Evolutionary conservation across 2,329 filamentous ascomycete genomes (phyloP), one percentile per base, ranked within the genome.

Genomic region (Stromatinia cepivora): DNA sequence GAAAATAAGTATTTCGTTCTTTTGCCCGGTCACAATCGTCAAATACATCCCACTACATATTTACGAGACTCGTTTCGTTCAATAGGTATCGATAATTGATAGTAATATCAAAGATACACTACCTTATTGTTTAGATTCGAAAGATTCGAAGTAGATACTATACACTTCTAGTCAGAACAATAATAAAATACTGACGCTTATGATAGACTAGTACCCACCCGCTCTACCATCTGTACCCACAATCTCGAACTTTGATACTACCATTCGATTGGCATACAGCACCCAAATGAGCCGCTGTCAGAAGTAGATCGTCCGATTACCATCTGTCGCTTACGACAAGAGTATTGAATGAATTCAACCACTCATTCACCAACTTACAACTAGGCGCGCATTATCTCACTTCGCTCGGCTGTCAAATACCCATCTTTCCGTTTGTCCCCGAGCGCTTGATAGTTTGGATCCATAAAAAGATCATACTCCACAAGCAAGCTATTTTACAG

Each of bases 391-490:
- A 36, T 63, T 8, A n/a, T 25, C 25, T 31, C 4, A 63, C 22
- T 7, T 50, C 59, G 31, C n/a, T 36, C 31, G 45, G 15, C 31
- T 5, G 20, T 25, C 45, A 48, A 31, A 48, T 56, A 56, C 56
- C 34, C 36, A 34, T 36, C 5, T n/a, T n/a, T 57, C 31, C 34
- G 22, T 15, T 3, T 8, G 22, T 57, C 22, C 46, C 59, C 31
- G 59, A 46, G 59, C 59, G 59, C 31, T 63, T 63, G 46, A 63
- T 39, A 36, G 4, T 13, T n/a, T 25, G 22, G 34, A n/a, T 42
- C 36, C 56, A 50, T 6, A 46, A 4, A 39, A 54, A n/a, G 2
- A 50, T 7, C 0, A 63, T 61, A 4, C 39, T 61, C 25, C 57
- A 36, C 20, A 50, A n/a, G 31, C 11, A 17, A 48, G 10, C 31